Conservation (phyloP, 129 eudicot species). For the Artemisia tridentata region DNA sequence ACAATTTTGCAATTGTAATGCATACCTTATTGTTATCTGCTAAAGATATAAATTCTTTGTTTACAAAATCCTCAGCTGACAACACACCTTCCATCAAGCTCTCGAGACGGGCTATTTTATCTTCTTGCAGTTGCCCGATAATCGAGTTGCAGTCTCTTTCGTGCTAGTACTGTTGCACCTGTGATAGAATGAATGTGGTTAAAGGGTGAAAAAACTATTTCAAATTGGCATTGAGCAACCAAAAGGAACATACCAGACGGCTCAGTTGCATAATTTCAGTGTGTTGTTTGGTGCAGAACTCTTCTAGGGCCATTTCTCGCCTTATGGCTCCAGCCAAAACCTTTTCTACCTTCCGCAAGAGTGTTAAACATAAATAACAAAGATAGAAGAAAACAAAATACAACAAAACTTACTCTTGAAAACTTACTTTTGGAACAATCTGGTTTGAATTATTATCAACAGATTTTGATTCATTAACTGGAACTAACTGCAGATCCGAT, state of each 20-base stretch:
- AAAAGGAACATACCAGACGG: constrained; percentile 64
- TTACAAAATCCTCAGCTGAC: constrained; percentile 73
- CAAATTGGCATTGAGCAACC: neutral
- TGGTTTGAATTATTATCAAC: constrained; percentile 55
- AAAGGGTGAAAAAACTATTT: neutral
- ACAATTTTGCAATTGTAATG: neutral
- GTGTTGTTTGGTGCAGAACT: constrained; percentile 68
- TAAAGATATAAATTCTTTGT: constrained; percentile 63
- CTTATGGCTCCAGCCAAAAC: constrained; percentile 96
- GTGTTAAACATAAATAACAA: constrained; percentile 18
- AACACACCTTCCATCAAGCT: constrained; percentile 86
- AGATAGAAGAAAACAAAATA: neutral
- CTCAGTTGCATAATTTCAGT: constrained; percentile 82
- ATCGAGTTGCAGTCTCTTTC: constrained; percentile 92
- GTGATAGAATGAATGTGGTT: constrained; percentile 21
- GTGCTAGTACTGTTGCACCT: constrained; percentile 95
- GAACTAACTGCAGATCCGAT: constrained; percentile 67
- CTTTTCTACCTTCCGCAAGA: constrained; percentile 80
- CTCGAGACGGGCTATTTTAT: constrained; percentile 89
- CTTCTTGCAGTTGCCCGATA: constrained; percentile 82
- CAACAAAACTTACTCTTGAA: neutral
- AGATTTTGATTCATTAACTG: constrained; percentile 48
- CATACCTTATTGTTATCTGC: constrained; percentile 72
- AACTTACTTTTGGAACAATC: constrained; percentile 77
- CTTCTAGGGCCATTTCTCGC: constrained; percentile 97